Conservation (phyloP, 208 protist genomes). For the Wallacemonas sp. region DNA sequence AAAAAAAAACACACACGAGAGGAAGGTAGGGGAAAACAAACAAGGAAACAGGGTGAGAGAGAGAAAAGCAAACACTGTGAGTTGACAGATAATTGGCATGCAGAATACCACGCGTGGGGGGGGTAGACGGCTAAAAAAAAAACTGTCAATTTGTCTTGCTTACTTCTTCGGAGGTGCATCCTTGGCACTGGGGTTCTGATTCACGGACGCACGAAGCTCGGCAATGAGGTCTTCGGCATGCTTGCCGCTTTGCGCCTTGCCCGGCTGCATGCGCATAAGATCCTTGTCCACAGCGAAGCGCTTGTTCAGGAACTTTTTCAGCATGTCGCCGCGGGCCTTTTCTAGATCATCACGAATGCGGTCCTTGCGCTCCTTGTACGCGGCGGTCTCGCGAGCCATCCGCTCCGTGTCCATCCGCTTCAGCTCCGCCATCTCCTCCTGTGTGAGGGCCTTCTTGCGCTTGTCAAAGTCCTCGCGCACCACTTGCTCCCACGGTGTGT, state of each 20-base stretch:
- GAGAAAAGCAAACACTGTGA: slow-evolving; percentile 12
- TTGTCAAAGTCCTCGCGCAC: slow-evolving; percentile 92
- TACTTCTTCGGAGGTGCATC: slow-evolving; percentile 2
- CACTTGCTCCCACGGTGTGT: slow-evolving; percentile 89
- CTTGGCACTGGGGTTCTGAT: slow-evolving; percentile 34
- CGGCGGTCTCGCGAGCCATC: slow-evolving; percentile 89
- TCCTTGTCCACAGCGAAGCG: slow-evolving; percentile 92
- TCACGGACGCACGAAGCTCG: slow-evolving; percentile 67
- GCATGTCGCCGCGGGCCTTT: slow-evolving; percentile 88
- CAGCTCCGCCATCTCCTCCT: slow-evolving; percentile 93
- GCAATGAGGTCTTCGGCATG: slow-evolving; percentile 86
- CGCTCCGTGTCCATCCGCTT: slow-evolving; percentile 93
- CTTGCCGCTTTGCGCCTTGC: slow-evolving; percentile 80
- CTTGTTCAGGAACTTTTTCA: slow-evolving; percentile 94
- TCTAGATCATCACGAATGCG: slow-evolving; percentile 89
- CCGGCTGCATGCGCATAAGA: slow-evolving; percentile 91
- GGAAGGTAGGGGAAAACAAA: slow-evolving; percentile 8
- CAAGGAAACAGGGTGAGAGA: background rate
- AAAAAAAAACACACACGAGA: slow-evolving; percentile 16
- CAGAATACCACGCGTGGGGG: too few species aligned
- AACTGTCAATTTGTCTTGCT: background rate
- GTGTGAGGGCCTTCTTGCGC: slow-evolving; percentile 91
- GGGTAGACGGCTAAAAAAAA: too few species aligned
- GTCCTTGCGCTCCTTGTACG: slow-evolving; percentile 92
- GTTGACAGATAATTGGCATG: too few species aligned